Evolutionary conservation across 2,329 filamentous ascomycete genomes (phyloP).

Genomic region (Hortaea sp.): DNA sequence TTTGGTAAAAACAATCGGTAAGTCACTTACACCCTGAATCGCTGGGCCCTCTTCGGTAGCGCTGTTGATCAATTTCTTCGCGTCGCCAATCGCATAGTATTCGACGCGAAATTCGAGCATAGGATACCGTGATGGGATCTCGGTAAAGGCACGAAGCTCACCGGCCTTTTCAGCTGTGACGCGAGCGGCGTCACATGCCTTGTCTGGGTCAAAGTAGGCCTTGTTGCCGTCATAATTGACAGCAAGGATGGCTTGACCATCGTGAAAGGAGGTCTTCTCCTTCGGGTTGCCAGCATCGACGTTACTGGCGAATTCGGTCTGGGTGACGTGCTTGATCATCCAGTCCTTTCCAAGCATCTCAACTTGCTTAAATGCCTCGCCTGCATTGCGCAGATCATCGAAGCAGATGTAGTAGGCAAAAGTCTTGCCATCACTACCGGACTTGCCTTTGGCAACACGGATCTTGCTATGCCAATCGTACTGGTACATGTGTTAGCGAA

Average conservation of each 20-base stretch:
- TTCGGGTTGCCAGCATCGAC: not conserved
- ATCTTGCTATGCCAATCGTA: slow-evolving; percentile 9
- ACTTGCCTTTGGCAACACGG: slow-evolving; percentile 4
- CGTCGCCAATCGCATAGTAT: slow-evolving; percentile 15
- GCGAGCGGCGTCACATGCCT: slow-evolving; percentile 6
- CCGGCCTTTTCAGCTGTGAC: slow-evolving; percentile 13
- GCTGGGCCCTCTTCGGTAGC: slow-evolving; percentile 3
- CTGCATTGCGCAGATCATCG: slow-evolving; percentile 29
- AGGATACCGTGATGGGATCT: slow-evolving; percentile 5
- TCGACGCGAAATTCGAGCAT: slow-evolving; percentile 19
- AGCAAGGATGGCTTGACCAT: slow-evolving; percentile 20
- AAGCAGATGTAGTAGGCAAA: slow-evolving; percentile 22
- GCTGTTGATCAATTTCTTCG: slow-evolving; percentile 9
- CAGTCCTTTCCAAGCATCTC: slow-evolving; percentile 5
- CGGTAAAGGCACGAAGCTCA: slow-evolving; percentile 13
- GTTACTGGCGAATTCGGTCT: slow-evolving; percentile 12
- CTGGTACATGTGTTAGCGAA: slow-evolving; percentile 12
- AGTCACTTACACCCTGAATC: slow-evolving; percentile 10
- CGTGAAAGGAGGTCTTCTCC: slow-evolving; percentile 9
- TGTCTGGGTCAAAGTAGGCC: slow-evolving; percentile 7
- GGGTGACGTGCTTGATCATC: slow-evolving; percentile 6
- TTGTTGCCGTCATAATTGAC: slow-evolving; percentile 7
- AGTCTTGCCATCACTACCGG: not conserved
- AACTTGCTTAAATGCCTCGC: slow-evolving; percentile 6
- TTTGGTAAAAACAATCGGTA: not conserved